Base-by-base conservation (phyloP, 768 basidiomycete species). In the Pulveroboletus sp. region DNA sequence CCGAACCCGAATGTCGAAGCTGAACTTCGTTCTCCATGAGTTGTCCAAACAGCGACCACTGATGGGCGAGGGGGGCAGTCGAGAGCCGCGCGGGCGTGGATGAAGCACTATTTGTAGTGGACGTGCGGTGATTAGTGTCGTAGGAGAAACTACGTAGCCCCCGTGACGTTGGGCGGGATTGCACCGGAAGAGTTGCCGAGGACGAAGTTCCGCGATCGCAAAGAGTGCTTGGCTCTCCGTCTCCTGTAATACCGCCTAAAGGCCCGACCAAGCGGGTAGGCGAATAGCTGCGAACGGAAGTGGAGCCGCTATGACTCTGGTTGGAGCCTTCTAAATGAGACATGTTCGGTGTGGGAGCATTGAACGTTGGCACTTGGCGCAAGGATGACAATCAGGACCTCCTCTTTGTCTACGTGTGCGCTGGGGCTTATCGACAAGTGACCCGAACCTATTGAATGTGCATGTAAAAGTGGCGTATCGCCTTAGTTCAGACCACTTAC, bases 251-350 rank as follows among this genome's bases (percentile, higher is more conserved):
- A 20, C 55, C 46, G 23, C 64, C 65, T 19, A 65, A 63, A n/a
- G 68, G 69, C 26, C 60, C 65, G 43, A 67, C 52, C 27, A 59
- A 11, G 10, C 40, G 43, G 43, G 43, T 17, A 39, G 41, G 24
- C 9, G 48, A 41, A 50, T 55, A 47, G n/a, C 56, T 45, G 44
- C 35, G 35, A 43, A 53, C 26, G 23, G 64, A 59, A 67, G 94
- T 88, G 68, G 93, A 86, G 75, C 89, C 83, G 62, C 89, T 19
- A 6, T 7, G 82, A 65, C 88, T 94, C 71, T 92, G 87, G 71
- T 83, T 84, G 69, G 93, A 76, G 59, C 78, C 79, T 52, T 89
- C 92, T 62, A 35, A 30, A 48, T 22, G 27, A 19, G 53, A 52
- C 58, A 63, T 60, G 45, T 29, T 13, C n/a, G n/a, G n/a, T n/a